Evolutionary conservation across 192 early-diverging fungal species (phyloP).

Genomic region (Allomyces macrogynus): DNA sequence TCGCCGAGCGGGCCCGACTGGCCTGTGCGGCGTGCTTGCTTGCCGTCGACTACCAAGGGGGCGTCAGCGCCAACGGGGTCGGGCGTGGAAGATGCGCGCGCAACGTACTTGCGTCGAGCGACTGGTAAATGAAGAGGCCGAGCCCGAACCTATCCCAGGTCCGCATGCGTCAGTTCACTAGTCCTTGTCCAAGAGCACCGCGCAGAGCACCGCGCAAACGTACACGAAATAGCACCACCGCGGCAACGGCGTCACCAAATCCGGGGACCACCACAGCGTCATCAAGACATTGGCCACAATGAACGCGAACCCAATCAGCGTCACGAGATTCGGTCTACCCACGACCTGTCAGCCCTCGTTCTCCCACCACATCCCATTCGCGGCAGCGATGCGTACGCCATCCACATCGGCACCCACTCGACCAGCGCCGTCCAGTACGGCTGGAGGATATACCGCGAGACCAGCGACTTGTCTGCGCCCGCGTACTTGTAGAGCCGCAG

Average conservation of each 20-base stretch:
- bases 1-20: slow-evolving; percentile 76
- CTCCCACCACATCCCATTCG: too few relatives aligned
- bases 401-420: slow-evolving; percentile 60
- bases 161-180: too few relatives aligned
- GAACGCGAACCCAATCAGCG: slow-evolving; percentile 60
- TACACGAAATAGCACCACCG: slow-evolving; percentile 65
- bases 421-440: slow-evolving; percentile 79
- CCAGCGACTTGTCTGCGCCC: slow-evolving; percentile 61
- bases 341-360: too few relatives aligned
- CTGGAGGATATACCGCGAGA: slow-evolving; percentile 50
- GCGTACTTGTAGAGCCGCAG: slow-evolving; percentile 70
- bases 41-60: slow-evolving; percentile 46
- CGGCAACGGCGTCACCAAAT: slow-evolving; percentile 46
- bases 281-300: slow-evolving; percentile 51
- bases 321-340: slow-evolving; percentile 68
- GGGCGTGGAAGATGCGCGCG: too few relatives aligned
- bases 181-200: too few relatives aligned
- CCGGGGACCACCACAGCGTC: slow-evolving; percentile 52
- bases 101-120: slow-evolving; percentile 49
- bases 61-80: too few relatives aligned
- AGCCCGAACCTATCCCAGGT: slow-evolving; percentile 45
- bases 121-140: slow-evolving; percentile 73
- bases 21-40: slow-evolving; percentile 79
- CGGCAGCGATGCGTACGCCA: slow-evolving; percentile 73
- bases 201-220: too few relatives aligned